Conservation (phyloP, 176 grass and related monocot species). For the Oryza longistaminata region DNA sequence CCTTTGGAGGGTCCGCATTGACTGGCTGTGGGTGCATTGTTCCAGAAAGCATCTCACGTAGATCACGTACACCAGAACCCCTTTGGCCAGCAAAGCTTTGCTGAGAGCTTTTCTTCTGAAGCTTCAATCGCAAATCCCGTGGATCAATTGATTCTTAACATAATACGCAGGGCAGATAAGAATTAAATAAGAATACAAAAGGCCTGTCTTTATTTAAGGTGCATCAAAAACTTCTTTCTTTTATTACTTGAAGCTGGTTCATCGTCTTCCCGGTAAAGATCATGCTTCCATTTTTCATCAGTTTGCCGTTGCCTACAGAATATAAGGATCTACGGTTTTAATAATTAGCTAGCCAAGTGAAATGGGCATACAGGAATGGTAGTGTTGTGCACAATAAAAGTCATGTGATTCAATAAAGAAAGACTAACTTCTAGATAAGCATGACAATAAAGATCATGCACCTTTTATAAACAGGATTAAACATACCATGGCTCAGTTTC, state of each 20-base stretch:
- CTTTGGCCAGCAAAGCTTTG: constrained; percentile 42
- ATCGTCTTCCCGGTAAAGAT: constrained; percentile 68
- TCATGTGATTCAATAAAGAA: background rate
- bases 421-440: background rate
- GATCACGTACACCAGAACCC: constrained; percentile 54
- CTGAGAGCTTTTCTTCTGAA: constrained; percentile 66
- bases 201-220: constrained; percentile 8
- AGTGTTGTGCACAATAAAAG: background rate
- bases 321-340: background rate
- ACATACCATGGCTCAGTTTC: background rate
- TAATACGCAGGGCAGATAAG: constrained; percentile 37
- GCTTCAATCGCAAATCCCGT: constrained; percentile 86
- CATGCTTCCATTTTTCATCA: constrained; percentile 98
- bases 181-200: constrained; percentile 18
- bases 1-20: constrained; percentile 49
- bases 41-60: constrained; percentile 90
- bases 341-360: constrained; percentile 8
- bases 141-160: constrained; percentile 69
- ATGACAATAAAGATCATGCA: background rate
- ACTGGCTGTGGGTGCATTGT: constrained; percentile 58
- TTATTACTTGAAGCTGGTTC: constrained; percentile 78
- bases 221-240: constrained; percentile 31
- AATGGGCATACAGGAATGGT: background rate
- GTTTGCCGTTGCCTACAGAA: constrained; percentile 78
- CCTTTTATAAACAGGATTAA: background rate